Percentiles rank a stretch among this genome's conserved stretches.
These are phyloP conservation scores for Yamadazyma triangularis DNA, from an alignment of 1,139 yeast genomes.

Conservation along the genomic window DNA sequence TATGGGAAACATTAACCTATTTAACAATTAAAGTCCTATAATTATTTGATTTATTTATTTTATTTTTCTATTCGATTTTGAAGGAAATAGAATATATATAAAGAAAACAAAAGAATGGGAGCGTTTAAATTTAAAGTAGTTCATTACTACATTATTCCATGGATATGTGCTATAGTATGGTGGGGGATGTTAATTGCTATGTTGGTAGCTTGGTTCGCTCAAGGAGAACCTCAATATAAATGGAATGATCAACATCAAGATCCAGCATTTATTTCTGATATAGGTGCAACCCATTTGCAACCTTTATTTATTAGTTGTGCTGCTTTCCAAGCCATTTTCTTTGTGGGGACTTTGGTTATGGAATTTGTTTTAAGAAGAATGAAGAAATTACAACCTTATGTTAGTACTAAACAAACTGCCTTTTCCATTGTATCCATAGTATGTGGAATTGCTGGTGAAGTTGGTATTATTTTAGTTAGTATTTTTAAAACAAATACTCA, in stretches of 20 bases:
- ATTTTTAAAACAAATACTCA: conserved; percentile 65
- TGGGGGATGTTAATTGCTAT: conserved; percentile 42
- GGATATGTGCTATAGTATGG: conserved; percentile 28
- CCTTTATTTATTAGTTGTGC: conserved; percentile 81
- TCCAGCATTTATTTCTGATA: conserved; percentile 75
- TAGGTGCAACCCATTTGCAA: conserved; percentile 80
- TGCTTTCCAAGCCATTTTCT: conserved; percentile 74
- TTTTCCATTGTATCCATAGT: conserved; percentile 49
- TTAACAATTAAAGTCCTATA: no score
- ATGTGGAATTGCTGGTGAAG: conserved; percentile 61
- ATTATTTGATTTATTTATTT: no score
- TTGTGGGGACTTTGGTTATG: conserved; percentile 59
- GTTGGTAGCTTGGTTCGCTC: conserved; percentile 56
- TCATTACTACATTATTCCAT: conserved; percentile 33
- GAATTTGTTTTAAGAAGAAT: conserved; percentile 53
- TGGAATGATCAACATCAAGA: conserved; percentile 46
- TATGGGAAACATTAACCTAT: no score
- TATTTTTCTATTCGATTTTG: no score
- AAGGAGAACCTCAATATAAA: conserved; percentile 69
- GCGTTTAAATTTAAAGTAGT: conserved; percentile 22
- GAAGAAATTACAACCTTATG: conserved; percentile 52
- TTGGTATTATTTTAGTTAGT: conserved; percentile 72
- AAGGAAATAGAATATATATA: no score
- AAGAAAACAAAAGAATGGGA: no score
- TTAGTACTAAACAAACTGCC: conserved; percentile 41